Evolutionary conservation across 2,329 filamentous ascomycete species (phyloP).

Genomic region (Dryadomyces quercivorus): DNA sequence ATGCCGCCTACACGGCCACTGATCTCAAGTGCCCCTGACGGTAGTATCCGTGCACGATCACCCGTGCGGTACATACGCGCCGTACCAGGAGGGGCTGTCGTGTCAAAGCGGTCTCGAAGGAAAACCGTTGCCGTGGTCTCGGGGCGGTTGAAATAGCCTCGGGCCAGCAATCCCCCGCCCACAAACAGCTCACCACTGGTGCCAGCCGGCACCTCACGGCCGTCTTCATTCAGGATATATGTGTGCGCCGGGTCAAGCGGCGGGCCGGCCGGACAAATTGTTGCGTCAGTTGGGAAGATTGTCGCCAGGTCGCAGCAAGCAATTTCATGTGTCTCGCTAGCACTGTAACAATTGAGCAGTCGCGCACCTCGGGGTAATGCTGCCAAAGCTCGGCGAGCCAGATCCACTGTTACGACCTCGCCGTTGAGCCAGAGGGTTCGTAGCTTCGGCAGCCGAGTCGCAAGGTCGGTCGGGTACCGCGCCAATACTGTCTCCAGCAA

Average conservation of each 20-base stretch:
- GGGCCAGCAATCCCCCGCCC: constrained; percentile 59
- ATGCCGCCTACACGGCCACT: constrained; percentile 65
- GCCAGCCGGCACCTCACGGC: constrained; percentile 49
- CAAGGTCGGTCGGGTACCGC: constrained; percentile 50
- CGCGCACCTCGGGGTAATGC: constrained; percentile 58
- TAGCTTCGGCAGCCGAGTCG: constrained; percentile 49
- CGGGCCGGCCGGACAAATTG: constrained; percentile 63
- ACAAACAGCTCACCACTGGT: constrained; percentile 62
- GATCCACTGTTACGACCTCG: constrained; percentile 69
- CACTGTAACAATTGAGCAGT: constrained; percentile 70
- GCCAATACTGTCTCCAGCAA: constrained; percentile 63
- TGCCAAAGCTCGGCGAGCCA: constrained; percentile 54
- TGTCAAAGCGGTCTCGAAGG: constrained; percentile 50
- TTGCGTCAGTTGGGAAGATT: constrained; percentile 33
- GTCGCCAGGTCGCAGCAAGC: constrained; percentile 63
- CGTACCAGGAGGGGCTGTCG: constrained; percentile 27
- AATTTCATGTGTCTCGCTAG: constrained; percentile 71
- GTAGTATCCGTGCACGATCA: constrained; percentile 54
- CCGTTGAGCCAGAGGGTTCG: constrained; percentile 70
- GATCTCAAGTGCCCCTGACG: constrained; percentile 59
- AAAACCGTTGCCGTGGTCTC: constrained; percentile 68
- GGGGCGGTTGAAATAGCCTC: constrained; percentile 68
- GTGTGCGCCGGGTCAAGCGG: constrained; percentile 55
- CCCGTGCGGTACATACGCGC: constrained; percentile 66
- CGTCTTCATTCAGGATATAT: constrained; percentile 61